Evolutionary conservation across 805 yeast genomes (phyloP), one percentile per base, ranked within the genome.

Genomic region (Nakazawaea ishiwadae): DNA sequence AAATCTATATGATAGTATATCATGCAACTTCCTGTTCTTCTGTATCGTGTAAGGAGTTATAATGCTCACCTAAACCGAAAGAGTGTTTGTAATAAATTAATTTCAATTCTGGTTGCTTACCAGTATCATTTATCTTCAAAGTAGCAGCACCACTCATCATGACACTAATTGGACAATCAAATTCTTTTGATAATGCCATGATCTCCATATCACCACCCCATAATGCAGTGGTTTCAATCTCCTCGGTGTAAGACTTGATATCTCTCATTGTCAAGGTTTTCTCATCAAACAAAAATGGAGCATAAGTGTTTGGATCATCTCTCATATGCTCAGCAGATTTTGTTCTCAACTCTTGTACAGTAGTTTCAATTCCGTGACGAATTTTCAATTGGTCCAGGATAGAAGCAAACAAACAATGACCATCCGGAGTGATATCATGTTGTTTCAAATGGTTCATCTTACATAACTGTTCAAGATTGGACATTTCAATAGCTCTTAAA

Each of bases 201-300:
- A 91, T 79, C 65, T 91, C 99, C 67, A 88, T 68, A 52, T 93
- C 97, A 7, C 96, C 93, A 19, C 99, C 99, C 99, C 99, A 91
- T 69, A 85, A 76, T 0, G 95, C 80, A 0, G 96, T 87, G n/a
- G 59, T 67, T 45, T 75, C 84, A 44, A 91, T 69, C 47, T 80
- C 82, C 3, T 66, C 59, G 3, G 86, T 73, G 58, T 93, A 93
- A 17, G 75, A 76, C 29, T 75, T 81, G 21, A 90, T 61, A 48
- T 84, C 84, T 37, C 72, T 70, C 45, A 86, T 50, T 6, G 74
- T 65, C 68, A 81, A 70, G 1, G 90, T 83, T 11, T 64, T 67
- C 50, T 88, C 96, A 56, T 87, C 95, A 53, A 88, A 81, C 49
- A 91, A 61, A 53, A 84, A 91, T 12, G 97, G 96, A 4, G 75